These are phyloP conservation scores for Salvia sclarea DNA, from an alignment of 305 asterid species.

Conservation along the genomic window DNA sequence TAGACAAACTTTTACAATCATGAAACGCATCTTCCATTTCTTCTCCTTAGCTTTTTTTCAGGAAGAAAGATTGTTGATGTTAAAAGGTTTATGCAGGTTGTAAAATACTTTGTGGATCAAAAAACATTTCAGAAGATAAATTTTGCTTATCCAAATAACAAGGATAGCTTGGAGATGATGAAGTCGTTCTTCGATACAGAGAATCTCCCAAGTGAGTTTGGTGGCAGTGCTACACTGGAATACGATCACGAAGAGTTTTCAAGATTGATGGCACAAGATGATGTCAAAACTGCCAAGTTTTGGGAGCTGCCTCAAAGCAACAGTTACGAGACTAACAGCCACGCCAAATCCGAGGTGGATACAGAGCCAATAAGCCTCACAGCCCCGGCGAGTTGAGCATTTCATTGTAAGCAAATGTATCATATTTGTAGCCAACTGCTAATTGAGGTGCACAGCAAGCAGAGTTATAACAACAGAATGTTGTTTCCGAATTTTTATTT, in stretches of 20 bases:
- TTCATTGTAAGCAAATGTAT: neutral
- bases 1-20: neutral
- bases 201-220: slow-evolving; percentile 86
- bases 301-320: slow-evolving; percentile 57
- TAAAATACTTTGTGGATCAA: slow-evolving; percentile 71
- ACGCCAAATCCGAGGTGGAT: slow-evolving; percentile 18
- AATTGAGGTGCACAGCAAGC: no score
- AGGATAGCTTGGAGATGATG: slow-evolving; percentile 75
- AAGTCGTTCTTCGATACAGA: slow-evolving; percentile 63
- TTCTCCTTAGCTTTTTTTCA: neutral
- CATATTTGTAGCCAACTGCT: no score
- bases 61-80: neutral
- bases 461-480: no score
- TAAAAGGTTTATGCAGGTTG: slow-evolving; percentile 46
- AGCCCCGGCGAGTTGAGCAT: slow-evolving; percentile 35
- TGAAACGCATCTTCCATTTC: neutral
- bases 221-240: slow-evolving; percentile 67
- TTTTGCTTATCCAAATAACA: slow-evolving; percentile 76
- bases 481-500: no score
- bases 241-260: slow-evolving; percentile 84
- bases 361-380: slow-evolving; percentile 36
- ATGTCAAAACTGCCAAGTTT: slow-evolving; percentile 59
- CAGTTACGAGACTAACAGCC: slow-evolving; percentile 12
- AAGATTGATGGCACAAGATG: slow-evolving; percentile 69
- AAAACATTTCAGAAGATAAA: slow-evolving; percentile 68